Percentiles rank a stretch among this genome's conserved stretches.
Conservation (phyloP, 345 rosid species). For the Eucalyptus melliodora region DNA sequence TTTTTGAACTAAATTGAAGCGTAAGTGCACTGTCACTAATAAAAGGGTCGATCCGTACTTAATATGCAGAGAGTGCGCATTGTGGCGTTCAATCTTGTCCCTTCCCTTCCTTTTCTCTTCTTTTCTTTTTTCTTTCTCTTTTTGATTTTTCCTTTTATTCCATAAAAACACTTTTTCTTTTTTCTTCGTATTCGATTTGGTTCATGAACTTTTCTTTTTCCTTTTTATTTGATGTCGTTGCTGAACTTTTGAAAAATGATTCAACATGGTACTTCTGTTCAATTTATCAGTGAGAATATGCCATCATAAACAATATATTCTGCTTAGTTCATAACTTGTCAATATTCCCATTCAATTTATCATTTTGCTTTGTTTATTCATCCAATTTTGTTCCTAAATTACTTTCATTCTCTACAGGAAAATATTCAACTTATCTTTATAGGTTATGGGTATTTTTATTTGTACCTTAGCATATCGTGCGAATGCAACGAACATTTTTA, state of each 20-base stretch:
- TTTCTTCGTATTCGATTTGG: no score
- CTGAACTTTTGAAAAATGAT: no score
- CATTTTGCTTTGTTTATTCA: not conserved
- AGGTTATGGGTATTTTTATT: not conserved
- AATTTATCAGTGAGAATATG: accelerated
- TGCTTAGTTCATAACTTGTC: not conserved
- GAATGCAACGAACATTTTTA: accelerated
- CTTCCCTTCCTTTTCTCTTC: no score
- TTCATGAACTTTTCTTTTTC: no score
- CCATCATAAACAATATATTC: accelerated
- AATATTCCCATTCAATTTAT: not conserved
- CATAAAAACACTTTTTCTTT: no score
- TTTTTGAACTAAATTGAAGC: no score
- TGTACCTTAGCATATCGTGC: accelerated
- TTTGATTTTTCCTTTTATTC: no score
- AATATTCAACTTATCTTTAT: not conserved
- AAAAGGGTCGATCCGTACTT: not conserved
- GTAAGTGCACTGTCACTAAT: no score
- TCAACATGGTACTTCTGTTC: accelerated
- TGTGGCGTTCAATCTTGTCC: no score
- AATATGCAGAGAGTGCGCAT: no score
- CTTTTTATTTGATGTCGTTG: no score
- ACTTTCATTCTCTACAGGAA: not conserved
- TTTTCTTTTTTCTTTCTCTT: no score
- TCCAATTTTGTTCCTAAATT: accelerated